Conservation (phyloP, 768 basidiomycete genomes). For the Russula dissimulans region DNA sequence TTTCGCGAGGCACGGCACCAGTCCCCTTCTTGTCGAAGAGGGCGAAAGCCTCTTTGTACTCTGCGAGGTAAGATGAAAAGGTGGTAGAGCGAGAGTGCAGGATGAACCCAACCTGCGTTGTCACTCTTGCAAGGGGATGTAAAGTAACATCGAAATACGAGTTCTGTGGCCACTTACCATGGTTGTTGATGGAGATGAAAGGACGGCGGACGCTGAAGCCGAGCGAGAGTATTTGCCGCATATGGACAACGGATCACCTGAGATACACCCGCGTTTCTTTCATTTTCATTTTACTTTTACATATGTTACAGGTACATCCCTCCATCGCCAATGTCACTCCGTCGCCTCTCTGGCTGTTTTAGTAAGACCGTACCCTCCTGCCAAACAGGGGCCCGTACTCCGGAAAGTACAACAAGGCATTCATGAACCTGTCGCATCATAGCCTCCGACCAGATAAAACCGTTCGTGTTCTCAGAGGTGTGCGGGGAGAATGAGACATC, state of each 20-base stretch:
- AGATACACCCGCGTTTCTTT: neutral
- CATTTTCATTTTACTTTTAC: too few relatives aligned
- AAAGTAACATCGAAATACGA: neutral
- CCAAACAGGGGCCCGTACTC: neutral
- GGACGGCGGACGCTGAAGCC: neutral
- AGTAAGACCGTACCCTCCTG: neutral
- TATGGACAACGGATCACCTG: neutral
- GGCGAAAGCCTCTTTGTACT: constrained; percentile 96
- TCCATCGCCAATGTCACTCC: constrained; percentile 18
- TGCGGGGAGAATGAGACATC: neutral
- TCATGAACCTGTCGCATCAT: constrained; percentile 10
- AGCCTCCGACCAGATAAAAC: constrained; percentile 4
- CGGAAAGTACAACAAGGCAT: constrained; percentile 1
- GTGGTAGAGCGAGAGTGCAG: neutral
- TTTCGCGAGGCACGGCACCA: constrained; percentile 79
- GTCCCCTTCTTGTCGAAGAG: constrained; percentile 97
- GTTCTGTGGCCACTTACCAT: constrained; percentile 9
- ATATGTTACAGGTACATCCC: constrained; percentile 21
- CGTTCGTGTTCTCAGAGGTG: neutral
- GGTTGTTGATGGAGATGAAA: neutral
- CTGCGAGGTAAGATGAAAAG: constrained; percentile 30
- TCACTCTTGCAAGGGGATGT: constrained; percentile 32
- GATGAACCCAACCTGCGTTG: constrained; percentile 36
- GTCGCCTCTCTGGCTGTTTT: neutral
- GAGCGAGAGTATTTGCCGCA: neutral